These are phyloP conservation scores for Paraphoma chrysanthemicola DNA, from an alignment of 2,329 filamentous ascomycete genomes.

Conservation along the genomic window DNA sequence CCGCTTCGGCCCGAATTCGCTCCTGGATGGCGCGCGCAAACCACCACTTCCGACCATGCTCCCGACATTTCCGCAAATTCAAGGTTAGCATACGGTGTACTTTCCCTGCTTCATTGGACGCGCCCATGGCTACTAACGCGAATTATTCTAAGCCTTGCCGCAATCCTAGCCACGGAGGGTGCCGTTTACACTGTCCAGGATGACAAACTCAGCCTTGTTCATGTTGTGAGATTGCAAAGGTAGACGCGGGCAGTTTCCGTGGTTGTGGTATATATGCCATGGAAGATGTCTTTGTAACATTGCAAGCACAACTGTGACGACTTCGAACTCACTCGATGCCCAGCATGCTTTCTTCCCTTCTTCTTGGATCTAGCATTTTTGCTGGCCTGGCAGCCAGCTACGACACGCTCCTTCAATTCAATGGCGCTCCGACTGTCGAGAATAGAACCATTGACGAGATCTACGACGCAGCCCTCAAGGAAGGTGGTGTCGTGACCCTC, in stretches of 20 bases:
- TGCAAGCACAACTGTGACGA: background rate
- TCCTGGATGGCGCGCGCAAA: too few relatives aligned
- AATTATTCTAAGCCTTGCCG: background rate
- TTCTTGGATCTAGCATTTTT: background rate
- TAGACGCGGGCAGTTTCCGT: background rate
- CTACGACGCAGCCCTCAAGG: constrained; percentile 57
- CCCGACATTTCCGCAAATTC: too few relatives aligned
- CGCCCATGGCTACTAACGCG: too few relatives aligned
- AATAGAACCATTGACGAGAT: constrained; percentile 59
- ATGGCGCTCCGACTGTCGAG: constrained; percentile 36
- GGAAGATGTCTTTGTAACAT: background rate
- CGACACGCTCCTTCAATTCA: constrained; percentile 2
- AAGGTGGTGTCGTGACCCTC: constrained; percentile 55
- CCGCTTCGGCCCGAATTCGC: too few relatives aligned
- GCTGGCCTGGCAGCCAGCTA: background rate
- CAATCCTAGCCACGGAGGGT: background rate
- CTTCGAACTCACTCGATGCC: background rate
- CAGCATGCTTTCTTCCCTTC: background rate
- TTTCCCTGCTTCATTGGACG: too few relatives aligned
- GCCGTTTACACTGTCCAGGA: background rate
- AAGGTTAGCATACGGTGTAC: too few relatives aligned
- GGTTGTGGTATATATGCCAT: background rate
- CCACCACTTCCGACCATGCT: too few relatives aligned
- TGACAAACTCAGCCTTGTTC: background rate
- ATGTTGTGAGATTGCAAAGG: background rate